These are phyloP conservation scores for Deuterostichococcus epilithicus DNA, from an alignment of 139 green algal genomes.

Conservation along the genomic window DNA sequence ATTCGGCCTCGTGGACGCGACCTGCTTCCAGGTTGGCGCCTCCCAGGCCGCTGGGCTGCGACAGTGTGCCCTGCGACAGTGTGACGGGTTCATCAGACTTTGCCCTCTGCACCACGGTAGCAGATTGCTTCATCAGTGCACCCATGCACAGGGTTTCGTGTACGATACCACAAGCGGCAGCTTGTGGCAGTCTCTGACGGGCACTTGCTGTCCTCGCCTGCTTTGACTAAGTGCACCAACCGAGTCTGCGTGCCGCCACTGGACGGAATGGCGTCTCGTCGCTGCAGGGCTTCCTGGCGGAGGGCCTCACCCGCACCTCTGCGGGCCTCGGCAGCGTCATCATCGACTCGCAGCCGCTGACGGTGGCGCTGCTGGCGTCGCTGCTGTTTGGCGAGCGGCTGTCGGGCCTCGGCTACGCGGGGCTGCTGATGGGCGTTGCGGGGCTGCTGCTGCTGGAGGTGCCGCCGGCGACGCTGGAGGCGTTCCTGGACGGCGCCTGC, in stretches of 20 bases:
- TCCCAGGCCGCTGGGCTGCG: not conserved
- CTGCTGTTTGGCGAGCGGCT: slow-evolving; percentile 90
- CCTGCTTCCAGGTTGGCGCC: slow-evolving; percentile 82
- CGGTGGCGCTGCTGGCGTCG: slow-evolving; percentile 87
- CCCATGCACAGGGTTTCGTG: no score
- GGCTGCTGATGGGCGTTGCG: slow-evolving; percentile 77
- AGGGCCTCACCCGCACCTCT: slow-evolving; percentile 80
- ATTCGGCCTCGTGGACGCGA: slow-evolving; percentile 90
- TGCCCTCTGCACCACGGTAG: no score
- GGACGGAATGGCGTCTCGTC: no score
- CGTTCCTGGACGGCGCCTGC: not conserved
- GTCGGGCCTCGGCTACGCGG: slow-evolving; percentile 34
- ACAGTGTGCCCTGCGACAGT: no score
- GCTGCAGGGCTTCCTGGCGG: slow-evolving; percentile 81
- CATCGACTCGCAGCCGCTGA: slow-evolving; percentile 96
- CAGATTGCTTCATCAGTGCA: no score
- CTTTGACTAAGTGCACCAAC: not conserved
- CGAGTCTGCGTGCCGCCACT: not conserved
- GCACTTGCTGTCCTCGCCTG: no score
- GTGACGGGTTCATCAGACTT: no score
- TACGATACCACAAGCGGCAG: no score
- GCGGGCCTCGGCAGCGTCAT: slow-evolving; percentile 87
- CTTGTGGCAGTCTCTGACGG: no score
- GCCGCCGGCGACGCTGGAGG: slow-evolving; percentile 35
- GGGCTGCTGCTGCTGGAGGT: slow-evolving; percentile 90